phyloP scores from a whole-genome alignment of 805 yeast species.

The Ogataea corticis region DNA sequence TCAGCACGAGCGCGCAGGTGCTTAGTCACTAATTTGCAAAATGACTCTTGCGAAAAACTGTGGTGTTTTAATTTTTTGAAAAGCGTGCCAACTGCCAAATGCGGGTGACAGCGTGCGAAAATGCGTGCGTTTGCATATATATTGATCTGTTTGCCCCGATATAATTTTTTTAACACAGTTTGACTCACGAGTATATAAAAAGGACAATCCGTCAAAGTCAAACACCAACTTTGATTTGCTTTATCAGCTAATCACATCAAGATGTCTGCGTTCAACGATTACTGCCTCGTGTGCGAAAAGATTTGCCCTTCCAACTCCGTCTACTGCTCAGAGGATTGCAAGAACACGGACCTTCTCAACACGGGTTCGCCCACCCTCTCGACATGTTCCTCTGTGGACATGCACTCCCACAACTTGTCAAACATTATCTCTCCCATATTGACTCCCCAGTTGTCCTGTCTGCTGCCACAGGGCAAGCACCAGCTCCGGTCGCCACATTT shows the following conservation, averaged over 20 bases:
- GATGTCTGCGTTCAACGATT: slow-evolving; percentile 44
- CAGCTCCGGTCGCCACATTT: slow-evolving; percentile 26
- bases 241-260: background rate
- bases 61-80: background rate
- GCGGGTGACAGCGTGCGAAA: slow-evolving; percentile 7
- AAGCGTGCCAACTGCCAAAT: slow-evolving; percentile 2
- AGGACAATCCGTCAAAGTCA: background rate
- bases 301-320: slow-evolving; percentile 32
- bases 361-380: slow-evolving; percentile 28
- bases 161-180: background rate
- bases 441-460: slow-evolving; percentile 28
- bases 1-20: slow-evolving; percentile 3
- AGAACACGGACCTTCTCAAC: slow-evolving; percentile 25
- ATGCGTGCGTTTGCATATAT: slow-evolving; percentile 8
- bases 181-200: background rate
- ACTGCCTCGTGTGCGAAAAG: slow-evolving; percentile 38
- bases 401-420: slow-evolving; percentile 15
- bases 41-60: slow-evolving; percentile 6
- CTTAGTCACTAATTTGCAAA: slow-evolving; percentile 1
- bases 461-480: background rate
- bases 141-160: slow-evolving; percentile 5
- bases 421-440: slow-evolving; percentile 32
- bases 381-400: slow-evolving; percentile 21
- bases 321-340: slow-evolving; percentile 36
- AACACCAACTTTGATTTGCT: background rate